Conservation (phyloP, 257 asterid genomes). For the Solanum chilense region DNA sequence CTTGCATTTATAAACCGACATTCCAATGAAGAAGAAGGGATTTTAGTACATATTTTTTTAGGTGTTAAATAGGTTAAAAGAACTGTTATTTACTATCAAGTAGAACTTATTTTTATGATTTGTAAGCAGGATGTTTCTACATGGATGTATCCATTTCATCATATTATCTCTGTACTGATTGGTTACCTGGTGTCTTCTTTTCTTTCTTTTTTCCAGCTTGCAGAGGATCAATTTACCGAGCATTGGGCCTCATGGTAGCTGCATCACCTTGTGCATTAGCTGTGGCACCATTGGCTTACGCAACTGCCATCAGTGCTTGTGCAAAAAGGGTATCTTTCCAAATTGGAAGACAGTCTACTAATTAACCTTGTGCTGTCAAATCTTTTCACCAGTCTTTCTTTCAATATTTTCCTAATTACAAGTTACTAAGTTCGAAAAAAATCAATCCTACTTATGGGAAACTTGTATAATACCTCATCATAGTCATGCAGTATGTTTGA, state of each 20-base stretch:
- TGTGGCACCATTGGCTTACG: conserved; percentile 93
- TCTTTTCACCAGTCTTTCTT: not conserved
- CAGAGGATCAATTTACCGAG: conserved; percentile 97
- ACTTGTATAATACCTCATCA: not conserved
- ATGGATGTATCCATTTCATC: not conserved
- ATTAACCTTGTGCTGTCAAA: not conserved
- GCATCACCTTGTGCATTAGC: conserved; percentile 99
- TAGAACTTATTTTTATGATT: not conserved
- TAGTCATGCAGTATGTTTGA: not conserved
- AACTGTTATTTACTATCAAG: not conserved
- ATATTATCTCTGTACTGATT: not conserved
- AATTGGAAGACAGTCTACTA: not conserved
- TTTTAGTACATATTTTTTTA: not conserved
- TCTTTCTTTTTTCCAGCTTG: conserved; percentile 45
- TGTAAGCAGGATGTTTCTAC: not conserved
- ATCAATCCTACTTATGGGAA: not conserved
- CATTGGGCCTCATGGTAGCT: conserved; percentile 97
- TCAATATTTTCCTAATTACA: not conserved
- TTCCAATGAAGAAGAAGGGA: not conserved
- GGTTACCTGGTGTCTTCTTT: not conserved
- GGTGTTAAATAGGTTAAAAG: not conserved
- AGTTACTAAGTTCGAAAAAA: no score
- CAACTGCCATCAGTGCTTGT: conserved; percentile 97
- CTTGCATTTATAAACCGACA: not conserved
- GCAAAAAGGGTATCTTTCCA: conserved; percentile 64